These are phyloP conservation scores for Lasiodiplodia sp. DNA, from an alignment of 2,329 filamentous ascomycete species.

Conservation along the genomic window DNA sequence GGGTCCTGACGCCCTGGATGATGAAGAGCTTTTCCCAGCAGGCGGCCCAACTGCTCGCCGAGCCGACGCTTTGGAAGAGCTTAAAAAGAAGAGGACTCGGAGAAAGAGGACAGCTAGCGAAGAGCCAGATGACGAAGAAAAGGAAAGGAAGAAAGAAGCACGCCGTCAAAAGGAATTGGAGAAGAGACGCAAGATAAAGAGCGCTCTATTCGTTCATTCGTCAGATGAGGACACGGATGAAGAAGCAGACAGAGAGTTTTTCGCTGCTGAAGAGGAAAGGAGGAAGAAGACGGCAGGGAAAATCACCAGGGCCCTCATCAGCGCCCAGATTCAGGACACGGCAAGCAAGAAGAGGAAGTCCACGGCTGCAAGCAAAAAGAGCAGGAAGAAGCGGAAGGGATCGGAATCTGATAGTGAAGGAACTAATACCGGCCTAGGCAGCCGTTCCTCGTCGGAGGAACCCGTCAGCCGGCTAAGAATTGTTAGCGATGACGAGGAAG, in stretches of 20 bases:
- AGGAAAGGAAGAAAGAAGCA: slow-evolving; percentile 66
- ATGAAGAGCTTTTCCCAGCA: slow-evolving; percentile 69
- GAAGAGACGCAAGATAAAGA: slow-evolving; percentile 82
- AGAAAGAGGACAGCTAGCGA: slow-evolving; percentile 57
- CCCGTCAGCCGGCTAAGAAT: slow-evolving; percentile 34
- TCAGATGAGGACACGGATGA: slow-evolving; percentile 91
- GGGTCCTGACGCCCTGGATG: slow-evolving; percentile 68
- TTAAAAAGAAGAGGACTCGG: slow-evolving; percentile 66
- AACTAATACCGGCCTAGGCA: slow-evolving; percentile 38
- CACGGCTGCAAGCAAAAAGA: slow-evolving; percentile 35
- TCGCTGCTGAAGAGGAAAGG: slow-evolving; percentile 74
- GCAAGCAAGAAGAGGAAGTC: slow-evolving; percentile 46
- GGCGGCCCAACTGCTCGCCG: slow-evolving; percentile 70
- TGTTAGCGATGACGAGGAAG: slow-evolving; percentile 41
- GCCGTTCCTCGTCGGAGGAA: slow-evolving; percentile 39
- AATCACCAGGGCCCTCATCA: slow-evolving; percentile 58
- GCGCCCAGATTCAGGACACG: slow-evolving; percentile 42
- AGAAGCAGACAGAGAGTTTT: slow-evolving; percentile 77
- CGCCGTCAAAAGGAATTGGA: slow-evolving; percentile 75
- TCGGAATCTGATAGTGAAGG: slow-evolving; percentile 40
- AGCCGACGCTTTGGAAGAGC: slow-evolving; percentile 60
- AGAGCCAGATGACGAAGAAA: slow-evolving; percentile 67
- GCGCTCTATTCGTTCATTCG: slow-evolving; percentile 78
- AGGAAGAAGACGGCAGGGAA: slow-evolving; percentile 63
- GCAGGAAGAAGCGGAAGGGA: slow-evolving; percentile 44